A percentile compares a stretch with the other conserved stretches of the same genome.
Evolutionary conservation across 768 basidiomycete species (phyloP).

Genomic region (Kondoa malvinella): DNA sequence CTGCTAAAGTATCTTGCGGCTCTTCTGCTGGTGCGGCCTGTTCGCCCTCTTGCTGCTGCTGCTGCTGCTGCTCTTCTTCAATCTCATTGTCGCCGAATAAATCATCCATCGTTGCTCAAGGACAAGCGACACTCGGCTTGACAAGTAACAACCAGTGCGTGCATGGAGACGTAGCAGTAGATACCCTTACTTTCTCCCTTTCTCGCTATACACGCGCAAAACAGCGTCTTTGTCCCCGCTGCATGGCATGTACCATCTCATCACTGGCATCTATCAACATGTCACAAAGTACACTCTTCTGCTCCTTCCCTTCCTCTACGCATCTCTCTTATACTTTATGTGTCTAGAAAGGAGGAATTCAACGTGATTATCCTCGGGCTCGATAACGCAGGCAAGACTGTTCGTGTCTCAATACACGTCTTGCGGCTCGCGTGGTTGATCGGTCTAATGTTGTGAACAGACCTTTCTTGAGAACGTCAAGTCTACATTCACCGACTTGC

Average conservation of each 20-base stretch:
- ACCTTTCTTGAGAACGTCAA: constrained; percentile 68
- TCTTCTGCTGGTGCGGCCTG: background rate
- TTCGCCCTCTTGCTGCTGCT: background rate
- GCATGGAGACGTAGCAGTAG: no score
- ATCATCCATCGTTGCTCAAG: background rate
- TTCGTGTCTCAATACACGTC: constrained; percentile 30
- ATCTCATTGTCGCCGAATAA: background rate
- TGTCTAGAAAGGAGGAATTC: constrained; percentile 18
- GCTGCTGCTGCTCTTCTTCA: background rate
- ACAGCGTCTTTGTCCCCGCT: no score
- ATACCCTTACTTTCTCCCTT: no score
- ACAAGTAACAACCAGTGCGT: background rate
- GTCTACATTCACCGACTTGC: constrained; percentile 69
- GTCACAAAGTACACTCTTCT: background rate
- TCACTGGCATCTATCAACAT: background rate
- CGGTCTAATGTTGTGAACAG: background rate
- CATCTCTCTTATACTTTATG: background rate
- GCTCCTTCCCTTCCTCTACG: background rate
- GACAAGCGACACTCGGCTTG: background rate
- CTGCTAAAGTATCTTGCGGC: background rate
- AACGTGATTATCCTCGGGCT: constrained; percentile 76
- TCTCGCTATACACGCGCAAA: no score
- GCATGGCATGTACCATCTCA: background rate
- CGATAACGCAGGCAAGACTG: constrained; percentile 83
- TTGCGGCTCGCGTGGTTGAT: constrained; percentile 1